Base-by-base conservation (phyloP, 2,329 filamentous ascomycete species). In the Sporothrix schenckii region DNA sequence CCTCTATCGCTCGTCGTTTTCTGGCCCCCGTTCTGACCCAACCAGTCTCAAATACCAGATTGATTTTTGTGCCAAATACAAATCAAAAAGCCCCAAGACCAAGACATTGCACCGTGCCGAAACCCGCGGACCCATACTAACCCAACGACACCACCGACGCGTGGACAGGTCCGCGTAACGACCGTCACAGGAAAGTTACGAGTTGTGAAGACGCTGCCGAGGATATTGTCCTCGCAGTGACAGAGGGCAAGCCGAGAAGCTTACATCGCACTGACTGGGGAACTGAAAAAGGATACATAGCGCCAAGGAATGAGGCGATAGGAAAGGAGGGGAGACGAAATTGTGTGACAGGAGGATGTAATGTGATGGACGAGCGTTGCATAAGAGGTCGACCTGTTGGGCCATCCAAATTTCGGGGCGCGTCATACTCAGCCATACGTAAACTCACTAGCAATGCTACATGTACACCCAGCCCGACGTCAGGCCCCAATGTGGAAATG, bases 1-100 rank as follows among this genome's bases (percentile, higher is more conserved):
- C 27, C 3, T 56, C 7, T 27, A 4, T 6, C 13, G 27, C 10
- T 11, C 19, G 3, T 63, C 2, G 7, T 39, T 0, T 53, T 53
- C 19, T 4, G 47, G 49, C 66, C 39, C 2, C 2, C n/a, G 27
- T 47, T 14, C 56, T 69, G 27, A 61, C 47, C 44, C n/a, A 10
- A 30, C 4, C 67, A 61, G 67, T 61, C 54, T 53, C n/a, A 41
- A 69, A 61, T 61, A 63, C 67, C 67, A 69, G 54, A 69, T 60
- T 69, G 67, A 52, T 52, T 60, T 49, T 69, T 58, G 41, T 47
- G 41, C 41, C 66, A 68, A n/a, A 11, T 2, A n/a, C 13, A 13
- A 66, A 19, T 24, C 60, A 30, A n/a, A 49, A 14, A 16, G 27
- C 4, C 24, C 1, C 19, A 27, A n/a, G 61, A 50, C 61, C 44